Evolutionary conservation across 768 basidiomycete species (phyloP).

Genomic region (Russula lepida): DNA sequence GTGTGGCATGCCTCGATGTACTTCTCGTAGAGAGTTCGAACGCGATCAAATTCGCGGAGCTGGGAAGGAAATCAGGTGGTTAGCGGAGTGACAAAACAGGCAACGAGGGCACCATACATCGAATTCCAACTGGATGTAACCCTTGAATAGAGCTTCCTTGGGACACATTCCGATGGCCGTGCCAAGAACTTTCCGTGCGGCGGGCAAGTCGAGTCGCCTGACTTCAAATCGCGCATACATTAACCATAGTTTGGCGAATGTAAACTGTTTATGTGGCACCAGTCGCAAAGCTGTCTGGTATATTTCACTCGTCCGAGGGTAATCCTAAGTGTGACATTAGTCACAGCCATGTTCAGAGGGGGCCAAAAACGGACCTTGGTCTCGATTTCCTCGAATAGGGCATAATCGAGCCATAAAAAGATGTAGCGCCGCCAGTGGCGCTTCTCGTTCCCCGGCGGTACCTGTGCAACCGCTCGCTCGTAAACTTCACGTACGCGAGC

Average conservation of each 20-base stretch:
- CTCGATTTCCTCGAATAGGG: conserved; percentile 94
- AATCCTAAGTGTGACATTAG: conserved; percentile 47
- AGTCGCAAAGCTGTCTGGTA: conserved; percentile 85
- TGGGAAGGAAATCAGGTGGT: conserved; percentile 24
- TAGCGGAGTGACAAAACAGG: neutral
- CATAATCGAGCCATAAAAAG: conserved; percentile 92
- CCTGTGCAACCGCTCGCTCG: conserved; percentile 90
- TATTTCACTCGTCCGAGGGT: conserved; percentile 76
- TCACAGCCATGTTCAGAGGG: neutral
- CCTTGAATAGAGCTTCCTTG: conserved; percentile 91
- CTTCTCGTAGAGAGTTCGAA: conserved; percentile 85
- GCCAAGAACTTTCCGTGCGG: conserved; percentile 86
- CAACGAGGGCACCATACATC: conserved; percentile 41
- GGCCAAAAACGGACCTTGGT: conserved; percentile 53
- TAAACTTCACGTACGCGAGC: conserved; percentile 85
- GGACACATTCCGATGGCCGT: conserved; percentile 92
- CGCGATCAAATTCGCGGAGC: conserved; percentile 94
- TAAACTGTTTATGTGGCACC: conserved; percentile 94
- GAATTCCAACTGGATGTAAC: conserved; percentile 90
- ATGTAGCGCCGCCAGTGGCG: conserved; percentile 86
- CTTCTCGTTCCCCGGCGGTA: conserved; percentile 91
- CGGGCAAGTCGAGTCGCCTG: conserved; percentile 66
- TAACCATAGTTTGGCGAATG: conserved; percentile 95
- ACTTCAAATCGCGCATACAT: conserved; percentile 91
- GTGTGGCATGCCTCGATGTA: conserved; percentile 66